Base-by-base conservation (phyloP, 2,329 filamentous ascomycete genomes). In the Calonectria montana region DNA sequence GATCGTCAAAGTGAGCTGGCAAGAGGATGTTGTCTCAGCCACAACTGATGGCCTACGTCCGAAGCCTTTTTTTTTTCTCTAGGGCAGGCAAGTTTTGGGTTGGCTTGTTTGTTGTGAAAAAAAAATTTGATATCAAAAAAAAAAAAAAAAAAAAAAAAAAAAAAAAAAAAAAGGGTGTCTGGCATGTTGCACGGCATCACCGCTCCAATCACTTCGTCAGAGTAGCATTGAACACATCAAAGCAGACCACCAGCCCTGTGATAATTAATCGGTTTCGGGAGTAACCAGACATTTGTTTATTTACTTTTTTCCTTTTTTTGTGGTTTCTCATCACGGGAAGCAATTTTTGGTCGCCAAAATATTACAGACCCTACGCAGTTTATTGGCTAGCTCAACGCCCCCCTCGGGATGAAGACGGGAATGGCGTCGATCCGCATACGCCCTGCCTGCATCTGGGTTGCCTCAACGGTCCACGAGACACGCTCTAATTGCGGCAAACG, bases 381-480 rank as follows among this genome's bases (percentile, higher is more conserved):
- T 18, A 66, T 70, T 70, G 67, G 62, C 25, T 15, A 61, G 41
- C 37, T 63, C 21, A 45, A 15, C 55, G 55, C 67, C 23, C 15
- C 31, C 29, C 27, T 35, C 39, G 37, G 43, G 18, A 43, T 61
- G 48, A 43, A 25, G 67, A 47, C 41, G 53, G 41, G 23, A 35
- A 48, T 69, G 35, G 35, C 59, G 48, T 25, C 66, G 43, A 65
- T 68, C 43, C 41, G 16, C 48, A 45, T 47, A 31, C 55, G 67
- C 64, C 71, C 67, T 73, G 73, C 71, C 67, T 73, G 73, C 67
- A 66, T 39, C 35, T 67, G 70, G 67, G 61, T 65, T 71, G 62
- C 71, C 29, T 61, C 50, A 55, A 67, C 27, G 39, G 35, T 31
- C 31, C 53, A 61, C 59, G 39, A 35, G 59, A 48, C 47, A 57